Conservation (phyloP, 306 rosid genomes). For the Aeschynomene evenia region DNA sequence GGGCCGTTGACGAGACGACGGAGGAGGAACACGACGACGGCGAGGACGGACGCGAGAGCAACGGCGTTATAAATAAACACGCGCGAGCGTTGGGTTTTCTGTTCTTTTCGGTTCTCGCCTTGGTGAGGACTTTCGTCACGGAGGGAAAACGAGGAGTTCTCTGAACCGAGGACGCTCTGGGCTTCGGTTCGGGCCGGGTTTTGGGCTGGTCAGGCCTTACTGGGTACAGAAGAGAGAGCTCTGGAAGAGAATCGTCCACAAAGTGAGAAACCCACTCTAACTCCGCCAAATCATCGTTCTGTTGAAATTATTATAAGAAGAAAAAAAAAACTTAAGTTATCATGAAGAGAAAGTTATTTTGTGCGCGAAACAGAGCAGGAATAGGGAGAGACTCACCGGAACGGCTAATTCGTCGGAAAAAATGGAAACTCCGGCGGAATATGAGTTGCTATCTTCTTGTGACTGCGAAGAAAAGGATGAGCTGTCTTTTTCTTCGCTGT, state of each 20-base stretch:
- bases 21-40: slow-evolving; percentile 53
- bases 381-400: slow-evolving; percentile 54
- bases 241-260: slow-evolving; percentile 77
- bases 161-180: slow-evolving; percentile 9
- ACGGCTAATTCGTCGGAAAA: slow-evolving; percentile 60
- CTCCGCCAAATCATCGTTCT: slow-evolving; percentile 78
- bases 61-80: slow-evolving; percentile 30
- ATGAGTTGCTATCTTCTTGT: slow-evolving; percentile 46
- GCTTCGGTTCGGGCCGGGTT: slow-evolving; percentile 37
- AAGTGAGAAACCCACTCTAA: slow-evolving; percentile 93
- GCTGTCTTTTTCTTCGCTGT: slow-evolving; percentile 35
- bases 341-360: background rate
- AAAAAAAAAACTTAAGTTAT: background rate
- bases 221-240: slow-evolving; percentile 49
- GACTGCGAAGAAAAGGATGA: slow-evolving; percentile 45
- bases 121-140: slow-evolving; percentile 41
- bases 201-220: slow-evolving; percentile 30
- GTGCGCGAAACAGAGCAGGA: background rate
- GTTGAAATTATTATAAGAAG: slow-evolving; percentile 8
- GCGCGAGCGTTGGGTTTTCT: slow-evolving; percentile 31
- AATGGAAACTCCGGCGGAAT: slow-evolving; percentile 45
- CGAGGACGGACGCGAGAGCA: slow-evolving; percentile 39
- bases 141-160: slow-evolving; percentile 43
- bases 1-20: slow-evolving; percentile 32
- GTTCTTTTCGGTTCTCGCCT: slow-evolving; percentile 48